A percentile compares a stretch with the other conserved stretches of the same genome.
Conservation (phyloP, 2,329 filamentous ascomycete species). For the Fusarium pseudoanthophilum region DNA sequence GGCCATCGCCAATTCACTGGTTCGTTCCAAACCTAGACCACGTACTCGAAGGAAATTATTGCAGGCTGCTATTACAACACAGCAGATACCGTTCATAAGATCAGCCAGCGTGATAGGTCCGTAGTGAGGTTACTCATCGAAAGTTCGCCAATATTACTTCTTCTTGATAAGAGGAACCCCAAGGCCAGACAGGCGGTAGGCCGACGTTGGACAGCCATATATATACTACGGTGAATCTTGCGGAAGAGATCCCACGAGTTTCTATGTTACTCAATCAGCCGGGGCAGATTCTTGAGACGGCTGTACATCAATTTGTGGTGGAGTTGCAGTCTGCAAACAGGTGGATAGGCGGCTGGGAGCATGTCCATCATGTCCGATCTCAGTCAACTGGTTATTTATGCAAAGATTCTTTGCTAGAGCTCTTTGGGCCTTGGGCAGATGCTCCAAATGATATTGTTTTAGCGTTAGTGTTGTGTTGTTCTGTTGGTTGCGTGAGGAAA, state of each 20-base stretch:
- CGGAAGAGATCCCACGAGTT: neutral
- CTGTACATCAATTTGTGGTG: neutral
- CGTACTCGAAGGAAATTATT: fast-evolving
- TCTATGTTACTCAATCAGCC: fast-evolving
- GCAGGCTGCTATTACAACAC: neutral
- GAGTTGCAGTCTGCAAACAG: neutral
- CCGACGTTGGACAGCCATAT: neutral
- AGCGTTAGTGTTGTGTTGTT: neutral
- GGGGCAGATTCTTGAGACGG: neutral
- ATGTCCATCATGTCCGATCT: neutral
- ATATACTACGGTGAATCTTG: fast-evolving
- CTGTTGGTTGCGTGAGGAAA: neutral
- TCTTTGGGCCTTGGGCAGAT: fast-evolving
- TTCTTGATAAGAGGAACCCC: neutral
- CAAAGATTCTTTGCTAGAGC: fast-evolving
- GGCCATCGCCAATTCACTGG: neutral
- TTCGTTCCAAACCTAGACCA: neutral
- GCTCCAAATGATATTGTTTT: neutral
- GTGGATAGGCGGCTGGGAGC: neutral
- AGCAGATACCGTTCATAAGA: fast-evolving
- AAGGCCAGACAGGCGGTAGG: neutral
- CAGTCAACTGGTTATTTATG: fast-evolving
- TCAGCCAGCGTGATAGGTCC: no score
- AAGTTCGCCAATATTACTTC: neutral
- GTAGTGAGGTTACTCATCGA: neutral